Percentiles rank a stretch among this genome's conserved stretches.
Evolutionary conservation across 2,329 filamentous ascomycete species (phyloP).

Genomic region (Xylariaceae sp.): DNA sequence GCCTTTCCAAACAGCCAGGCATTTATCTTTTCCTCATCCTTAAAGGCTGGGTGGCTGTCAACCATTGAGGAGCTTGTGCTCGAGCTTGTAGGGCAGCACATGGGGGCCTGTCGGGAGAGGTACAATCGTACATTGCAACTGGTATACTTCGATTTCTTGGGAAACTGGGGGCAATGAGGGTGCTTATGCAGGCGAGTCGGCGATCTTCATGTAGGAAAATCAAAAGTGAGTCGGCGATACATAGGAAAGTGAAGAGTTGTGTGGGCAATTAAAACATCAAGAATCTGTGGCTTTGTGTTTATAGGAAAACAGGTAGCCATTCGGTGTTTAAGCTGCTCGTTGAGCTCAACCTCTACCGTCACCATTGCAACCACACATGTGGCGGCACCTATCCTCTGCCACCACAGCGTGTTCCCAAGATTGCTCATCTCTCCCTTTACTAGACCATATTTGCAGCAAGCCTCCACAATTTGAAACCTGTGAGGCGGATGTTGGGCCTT

Average conservation of each 20-base stretch:
- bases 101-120: too few relatives aligned
- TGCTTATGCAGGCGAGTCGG: too few relatives aligned
- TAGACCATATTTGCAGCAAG: background rate
- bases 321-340: background rate
- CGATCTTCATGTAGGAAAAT: too few relatives aligned
- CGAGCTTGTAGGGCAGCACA: too few relatives aligned
- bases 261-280: background rate
- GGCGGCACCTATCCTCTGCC: background rate
- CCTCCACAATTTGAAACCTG: background rate
- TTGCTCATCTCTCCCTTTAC: background rate
- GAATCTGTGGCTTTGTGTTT: background rate
- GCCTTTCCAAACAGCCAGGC: constrained; percentile 4
- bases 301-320: background rate
- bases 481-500: background rate
- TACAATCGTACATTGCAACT: too few relatives aligned
- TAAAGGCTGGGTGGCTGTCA: too few relatives aligned
- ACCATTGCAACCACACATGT: background rate
- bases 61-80: too few relatives aligned
- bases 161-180: too few relatives aligned
- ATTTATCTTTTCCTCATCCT: constrained; percentile 8
- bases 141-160: too few relatives aligned
- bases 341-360: background rate
- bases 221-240: too few relatives aligned
- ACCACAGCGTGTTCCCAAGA: background rate
- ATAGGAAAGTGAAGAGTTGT: background rate